Evolutionary conservation across 2,329 filamentous ascomycete species (phyloP).

Genomic region (Fusarium citri): DNA sequence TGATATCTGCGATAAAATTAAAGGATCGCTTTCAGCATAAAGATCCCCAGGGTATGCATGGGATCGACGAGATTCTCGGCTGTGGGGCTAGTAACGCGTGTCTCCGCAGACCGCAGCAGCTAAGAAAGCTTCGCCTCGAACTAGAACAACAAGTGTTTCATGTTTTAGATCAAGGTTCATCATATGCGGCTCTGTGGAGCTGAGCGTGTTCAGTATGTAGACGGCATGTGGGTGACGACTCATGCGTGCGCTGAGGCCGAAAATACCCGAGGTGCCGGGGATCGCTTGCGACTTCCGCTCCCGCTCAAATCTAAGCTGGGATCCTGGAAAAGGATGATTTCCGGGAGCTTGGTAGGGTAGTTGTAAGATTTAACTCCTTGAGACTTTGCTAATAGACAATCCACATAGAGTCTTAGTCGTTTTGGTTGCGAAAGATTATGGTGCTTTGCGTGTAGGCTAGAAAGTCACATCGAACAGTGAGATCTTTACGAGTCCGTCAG

Average conservation of each 20-base stretch:
- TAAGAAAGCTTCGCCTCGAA: not conserved
- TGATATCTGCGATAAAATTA: no score
- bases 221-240: not conserved
- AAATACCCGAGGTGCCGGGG: not conserved
- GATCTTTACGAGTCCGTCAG: not conserved
- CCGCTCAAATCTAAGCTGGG: not conserved
- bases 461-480: not conserved
- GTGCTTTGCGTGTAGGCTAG: not conserved
- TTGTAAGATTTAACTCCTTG: not conserved
- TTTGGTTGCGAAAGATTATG: not conserved
- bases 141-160: not conserved
- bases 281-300: fast-evolving
- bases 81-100: not conserved
- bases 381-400: not conserved
- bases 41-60: not conserved
- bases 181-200: not conserved
- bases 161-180: not conserved
- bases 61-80: not conserved
- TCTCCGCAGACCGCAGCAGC: not conserved
- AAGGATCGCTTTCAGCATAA: not conserved
- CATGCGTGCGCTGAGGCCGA: not conserved
- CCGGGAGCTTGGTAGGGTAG: not conserved
- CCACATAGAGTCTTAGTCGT: not conserved
- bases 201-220: not conserved
- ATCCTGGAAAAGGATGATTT: not conserved